Evolutionary conservation across 2,329 filamentous ascomycete genomes (phyloP).

Genomic region (Clonostachys chloroleuca): DNA sequence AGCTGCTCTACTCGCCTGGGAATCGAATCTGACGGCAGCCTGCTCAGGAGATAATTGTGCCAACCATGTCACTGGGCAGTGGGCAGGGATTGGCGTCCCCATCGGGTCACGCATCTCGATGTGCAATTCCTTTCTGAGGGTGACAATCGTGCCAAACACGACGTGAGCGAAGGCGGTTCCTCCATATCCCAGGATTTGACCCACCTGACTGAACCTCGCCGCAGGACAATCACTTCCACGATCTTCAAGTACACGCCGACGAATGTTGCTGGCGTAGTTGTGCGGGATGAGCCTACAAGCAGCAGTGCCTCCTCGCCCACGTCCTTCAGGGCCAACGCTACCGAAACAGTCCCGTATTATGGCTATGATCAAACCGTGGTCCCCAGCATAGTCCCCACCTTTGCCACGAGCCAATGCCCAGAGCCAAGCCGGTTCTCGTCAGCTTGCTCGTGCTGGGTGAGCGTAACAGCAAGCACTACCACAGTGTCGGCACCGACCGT

Average conservation of each 20-base stretch:
- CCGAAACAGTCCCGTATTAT: not conserved
- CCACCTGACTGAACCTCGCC: not conserved
- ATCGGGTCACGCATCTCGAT: conserved; percentile 6
- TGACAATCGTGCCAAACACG: conserved; percentile 6
- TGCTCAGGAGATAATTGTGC: conserved; percentile 9
- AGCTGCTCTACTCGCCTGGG: too few species aligned
- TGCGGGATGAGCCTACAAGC: not conserved
- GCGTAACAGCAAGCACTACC: conserved; percentile 6
- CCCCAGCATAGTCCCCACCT: conserved; percentile 5
- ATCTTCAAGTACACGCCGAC: conserved; percentile 6
- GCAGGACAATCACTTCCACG: conserved; percentile 6
- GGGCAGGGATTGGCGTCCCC: conserved; percentile 5
- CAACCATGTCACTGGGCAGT: conserved; percentile 9
- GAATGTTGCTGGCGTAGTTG: too few species aligned
- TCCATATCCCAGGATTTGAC: conserved; percentile 1
- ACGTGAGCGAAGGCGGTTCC: conserved; percentile 5
- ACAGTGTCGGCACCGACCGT: conserved; percentile 6
- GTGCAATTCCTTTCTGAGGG: conserved; percentile 6
- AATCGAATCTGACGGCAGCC: not conserved
- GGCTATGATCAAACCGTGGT: conserved; percentile 1
- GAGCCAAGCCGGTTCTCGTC: conserved; percentile 8
- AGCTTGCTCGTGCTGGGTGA: conserved; percentile 8
- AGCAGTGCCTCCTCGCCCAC: not conserved
- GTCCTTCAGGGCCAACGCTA: not conserved
- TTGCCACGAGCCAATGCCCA: conserved; percentile 3